Conservation (phyloP, 192 early-diverging fungal species). For the Entomortierella beljakovae region DNA sequence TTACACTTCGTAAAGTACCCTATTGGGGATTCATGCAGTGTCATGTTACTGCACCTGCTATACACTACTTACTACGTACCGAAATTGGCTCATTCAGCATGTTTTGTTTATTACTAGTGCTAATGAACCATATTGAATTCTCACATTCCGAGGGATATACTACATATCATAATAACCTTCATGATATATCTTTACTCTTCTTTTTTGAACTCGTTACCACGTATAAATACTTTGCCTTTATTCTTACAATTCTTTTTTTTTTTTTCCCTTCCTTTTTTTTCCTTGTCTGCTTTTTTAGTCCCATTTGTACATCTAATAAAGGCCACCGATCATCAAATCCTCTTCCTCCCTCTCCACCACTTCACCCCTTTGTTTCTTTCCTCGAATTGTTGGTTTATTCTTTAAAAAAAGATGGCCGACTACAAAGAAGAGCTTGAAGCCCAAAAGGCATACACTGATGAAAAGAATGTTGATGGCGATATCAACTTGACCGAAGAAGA, state of each 20-base stretch:
- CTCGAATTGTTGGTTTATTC: not conserved
- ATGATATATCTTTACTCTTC: too few relatives aligned
- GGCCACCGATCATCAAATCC: not conserved
- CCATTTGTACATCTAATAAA: not conserved
- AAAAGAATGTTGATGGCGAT: not conserved
- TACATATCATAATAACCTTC: too few relatives aligned
- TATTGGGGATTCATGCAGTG: too few relatives aligned
- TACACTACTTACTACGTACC: too few relatives aligned
- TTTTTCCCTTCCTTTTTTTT: not conserved
- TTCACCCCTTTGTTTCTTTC: not conserved
- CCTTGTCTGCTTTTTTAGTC: not conserved
- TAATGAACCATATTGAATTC: too few relatives aligned
- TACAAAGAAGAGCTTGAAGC: conserved; percentile 3
- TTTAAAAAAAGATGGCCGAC: conserved; percentile 1
- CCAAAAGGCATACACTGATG: conserved; percentile 7
- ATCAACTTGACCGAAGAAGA: conserved; percentile 12
- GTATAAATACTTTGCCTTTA: not conserved
- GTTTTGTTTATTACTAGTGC: too few relatives aligned
- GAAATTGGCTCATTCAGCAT: too few relatives aligned
- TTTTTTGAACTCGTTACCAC: too few relatives aligned
- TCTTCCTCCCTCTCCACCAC: not conserved
- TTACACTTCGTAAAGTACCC: too few relatives aligned
- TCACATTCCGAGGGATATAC: too few relatives aligned
- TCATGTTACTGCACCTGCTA: too few relatives aligned
- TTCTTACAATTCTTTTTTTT: not conserved